Evolutionary conservation across 176 grass and related monocot species (phyloP).

Genomic region (Cenchrus americanus): DNA sequence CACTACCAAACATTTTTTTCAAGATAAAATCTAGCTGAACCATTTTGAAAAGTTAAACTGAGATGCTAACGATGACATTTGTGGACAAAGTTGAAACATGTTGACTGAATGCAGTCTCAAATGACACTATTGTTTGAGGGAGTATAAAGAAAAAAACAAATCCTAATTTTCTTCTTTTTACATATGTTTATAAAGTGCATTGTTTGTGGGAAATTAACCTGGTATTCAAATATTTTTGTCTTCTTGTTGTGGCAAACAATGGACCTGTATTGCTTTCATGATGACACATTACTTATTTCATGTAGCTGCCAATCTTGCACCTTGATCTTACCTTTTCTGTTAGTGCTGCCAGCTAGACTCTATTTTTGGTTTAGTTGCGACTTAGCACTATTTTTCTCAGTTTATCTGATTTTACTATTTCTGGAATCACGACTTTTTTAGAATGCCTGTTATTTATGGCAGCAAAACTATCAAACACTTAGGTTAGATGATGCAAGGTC

Average conservation of each 20-base stretch:
- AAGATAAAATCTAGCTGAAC: background rate
- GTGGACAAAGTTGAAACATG: background rate
- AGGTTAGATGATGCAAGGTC: background rate
- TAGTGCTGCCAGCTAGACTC: background rate
- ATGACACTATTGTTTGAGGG: background rate
- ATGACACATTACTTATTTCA: slow-evolving; percentile 20
- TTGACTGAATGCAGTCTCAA: background rate
- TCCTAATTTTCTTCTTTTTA: background rate
- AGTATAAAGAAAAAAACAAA: background rate
- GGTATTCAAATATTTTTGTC: background rate
- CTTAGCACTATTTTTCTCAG: background rate
- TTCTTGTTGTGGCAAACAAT: slow-evolving; percentile 22
- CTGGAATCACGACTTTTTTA: background rate
- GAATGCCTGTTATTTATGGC: background rate
- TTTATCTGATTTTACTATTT: slow-evolving; percentile 14
- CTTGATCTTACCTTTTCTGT: slow-evolving; percentile 11
- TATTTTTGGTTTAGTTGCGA: slow-evolving; percentile 15
- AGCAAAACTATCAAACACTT: background rate
- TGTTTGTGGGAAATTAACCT: background rate
- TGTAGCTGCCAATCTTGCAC: slow-evolving; percentile 8
- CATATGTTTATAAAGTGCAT: background rate
- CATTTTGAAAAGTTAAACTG: background rate
- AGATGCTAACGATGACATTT: background rate
- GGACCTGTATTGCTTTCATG: background rate
- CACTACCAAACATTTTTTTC: background rate